These are phyloP conservation scores for Dovyalis caffra DNA, from an alignment of 345 rosid genomes.

Conservation along the genomic window DNA sequence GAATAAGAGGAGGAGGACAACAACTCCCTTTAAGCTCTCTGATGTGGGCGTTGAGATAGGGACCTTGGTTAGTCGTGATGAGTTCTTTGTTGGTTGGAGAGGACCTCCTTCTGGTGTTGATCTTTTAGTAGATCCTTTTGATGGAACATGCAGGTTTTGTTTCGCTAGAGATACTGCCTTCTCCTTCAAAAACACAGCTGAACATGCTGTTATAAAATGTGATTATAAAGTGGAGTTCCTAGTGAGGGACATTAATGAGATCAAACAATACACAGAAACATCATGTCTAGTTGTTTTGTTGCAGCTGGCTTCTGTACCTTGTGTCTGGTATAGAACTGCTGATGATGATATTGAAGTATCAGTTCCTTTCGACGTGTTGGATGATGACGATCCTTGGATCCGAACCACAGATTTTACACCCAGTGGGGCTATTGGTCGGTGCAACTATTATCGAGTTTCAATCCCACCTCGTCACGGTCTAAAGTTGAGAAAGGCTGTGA, in stretches of 20 bases:
- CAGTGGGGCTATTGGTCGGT: constrained; percentile 72
- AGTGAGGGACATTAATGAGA: constrained; percentile 61
- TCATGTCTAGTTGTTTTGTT: constrained; percentile 49
- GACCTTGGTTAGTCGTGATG: constrained; percentile 42
- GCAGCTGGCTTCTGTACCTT: constrained; percentile 74
- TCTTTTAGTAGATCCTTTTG: constrained; percentile 86
- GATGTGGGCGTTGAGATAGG: constrained; percentile 67
- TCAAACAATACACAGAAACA: constrained; percentile 42
- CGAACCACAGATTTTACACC: constrained; percentile 78
- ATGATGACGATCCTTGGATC: constrained; percentile 98
- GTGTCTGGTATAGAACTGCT: constrained; percentile 77
- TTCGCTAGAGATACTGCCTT: constrained; percentile 64
- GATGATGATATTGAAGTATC: constrained; percentile 62
- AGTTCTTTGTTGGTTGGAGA: constrained; percentile 70
- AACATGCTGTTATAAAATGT: constrained; percentile 64
- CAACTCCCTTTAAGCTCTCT: constrained; percentile 52
- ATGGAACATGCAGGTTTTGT: constrained; percentile 64
- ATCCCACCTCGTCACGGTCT: constrained; percentile 61
- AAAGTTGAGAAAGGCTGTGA: constrained; percentile 50
- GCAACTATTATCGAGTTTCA: constrained; percentile 56
- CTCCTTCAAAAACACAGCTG: constrained; percentile 45
- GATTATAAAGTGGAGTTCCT: constrained; percentile 79
- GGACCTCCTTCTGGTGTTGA: constrained; percentile 57
- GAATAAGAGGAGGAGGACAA: constrained; percentile 64
- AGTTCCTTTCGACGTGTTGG: constrained; percentile 64